phyloP scores from a whole-genome alignment of 1,284 basidiomycete species.

The Pseudozyma thailandica region DNA sequence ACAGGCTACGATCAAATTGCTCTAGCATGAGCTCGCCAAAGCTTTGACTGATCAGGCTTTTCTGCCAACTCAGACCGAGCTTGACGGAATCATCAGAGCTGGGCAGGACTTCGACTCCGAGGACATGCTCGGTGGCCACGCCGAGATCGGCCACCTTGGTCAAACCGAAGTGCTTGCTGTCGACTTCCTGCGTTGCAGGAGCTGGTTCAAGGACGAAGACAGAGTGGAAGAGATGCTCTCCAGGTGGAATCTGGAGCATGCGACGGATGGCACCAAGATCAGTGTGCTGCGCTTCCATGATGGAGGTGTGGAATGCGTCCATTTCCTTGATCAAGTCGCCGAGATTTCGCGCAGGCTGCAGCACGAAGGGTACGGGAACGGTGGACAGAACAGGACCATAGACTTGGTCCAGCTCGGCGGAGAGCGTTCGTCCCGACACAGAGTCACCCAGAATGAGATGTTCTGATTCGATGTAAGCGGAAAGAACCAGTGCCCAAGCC shows the following conservation, averaged over 20 bases:
- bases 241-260: slow-evolving; percentile 48
- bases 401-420: slow-evolving; percentile 46
- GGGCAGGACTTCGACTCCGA: slow-evolving; percentile 59
- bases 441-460: slow-evolving; percentile 64
- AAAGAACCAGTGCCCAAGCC: slow-evolving; percentile 65
- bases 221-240: slow-evolving; percentile 61
- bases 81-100: slow-evolving; percentile 31
- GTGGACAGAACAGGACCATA: slow-evolving; percentile 64
- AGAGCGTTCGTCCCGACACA: slow-evolving; percentile 52
- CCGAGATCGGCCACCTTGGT: slow-evolving; percentile 46
- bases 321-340: slow-evolving; percentile 38
- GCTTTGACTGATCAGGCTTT: slow-evolving; percentile 27
- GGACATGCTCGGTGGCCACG: slow-evolving; percentile 59
- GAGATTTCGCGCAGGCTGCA: slow-evolving; percentile 23
- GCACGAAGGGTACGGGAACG: slow-evolving; percentile 56
- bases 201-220: slow-evolving; percentile 66
- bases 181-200: slow-evolving; percentile 2
- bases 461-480: slow-evolving; percentile 59
- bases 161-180: slow-evolving; percentile 20
- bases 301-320: slow-evolving; percentile 45
- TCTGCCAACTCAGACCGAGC: slow-evolving; percentile 51
- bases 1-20: slow-evolving; percentile 49
- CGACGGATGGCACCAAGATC: slow-evolving; percentile 57
- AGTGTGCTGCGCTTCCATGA: slow-evolving; percentile 49
- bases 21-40: slow-evolving; percentile 49